A percentile compares a stretch with the other conserved stretches of the same genome.
These are phyloP conservation scores for Haplosporangium gracile DNA, from an alignment of 192 early-diverging fungal species.

Conservation along the genomic window DNA sequence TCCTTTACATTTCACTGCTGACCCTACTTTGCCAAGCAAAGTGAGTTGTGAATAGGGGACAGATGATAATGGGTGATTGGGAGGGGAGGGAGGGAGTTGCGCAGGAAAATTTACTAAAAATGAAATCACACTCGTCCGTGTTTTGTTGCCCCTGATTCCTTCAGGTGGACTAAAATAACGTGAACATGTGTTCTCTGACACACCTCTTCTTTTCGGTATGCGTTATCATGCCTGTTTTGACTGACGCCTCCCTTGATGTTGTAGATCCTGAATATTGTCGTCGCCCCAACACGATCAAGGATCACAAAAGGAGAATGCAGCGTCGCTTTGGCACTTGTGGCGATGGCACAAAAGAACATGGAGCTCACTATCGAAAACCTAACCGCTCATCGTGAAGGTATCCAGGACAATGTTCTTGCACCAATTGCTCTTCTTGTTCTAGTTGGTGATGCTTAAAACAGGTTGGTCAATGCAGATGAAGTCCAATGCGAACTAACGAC, in stretches of 20 bases:
- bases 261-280: constrained; percentile 66
- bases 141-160: constrained; percentile 10
- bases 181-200: constrained; percentile 8
- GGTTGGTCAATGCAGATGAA: background rate
- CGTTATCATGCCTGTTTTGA: background rate
- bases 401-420: background rate
- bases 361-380: constrained; percentile 72
- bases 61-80: no score
- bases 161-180: constrained; percentile 7
- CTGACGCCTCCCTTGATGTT: background rate
- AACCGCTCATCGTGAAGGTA: constrained; percentile 73
- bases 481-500: background rate
- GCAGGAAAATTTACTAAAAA: background rate
- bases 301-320: constrained; percentile 76
- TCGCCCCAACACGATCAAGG: constrained; percentile 58
- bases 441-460: background rate
- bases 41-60: background rate
- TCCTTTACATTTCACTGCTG: background rate
- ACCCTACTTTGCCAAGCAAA: background rate
- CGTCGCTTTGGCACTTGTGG: constrained; percentile 75
- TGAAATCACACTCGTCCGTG: background rate
- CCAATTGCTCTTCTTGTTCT: no score
- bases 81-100: background rate
- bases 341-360: constrained; percentile 86
- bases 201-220: background rate